Base-by-base conservation (phyloP, 352 stramenopile species). In the Phytophthora foliorum region DNA sequence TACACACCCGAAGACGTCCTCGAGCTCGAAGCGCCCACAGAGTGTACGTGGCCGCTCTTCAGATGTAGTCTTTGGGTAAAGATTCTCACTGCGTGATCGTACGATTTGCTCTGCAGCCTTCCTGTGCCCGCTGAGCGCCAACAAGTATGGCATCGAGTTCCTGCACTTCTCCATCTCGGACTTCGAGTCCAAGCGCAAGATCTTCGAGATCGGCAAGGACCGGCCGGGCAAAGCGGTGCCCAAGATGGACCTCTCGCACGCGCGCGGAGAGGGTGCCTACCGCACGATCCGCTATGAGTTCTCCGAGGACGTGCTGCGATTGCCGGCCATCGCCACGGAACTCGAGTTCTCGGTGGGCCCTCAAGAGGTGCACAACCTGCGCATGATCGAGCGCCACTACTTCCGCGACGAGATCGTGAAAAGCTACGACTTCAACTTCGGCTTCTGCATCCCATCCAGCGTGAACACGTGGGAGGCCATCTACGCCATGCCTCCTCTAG, bases 351-450 rank as follows among this genome's bases (percentile, higher is more conserved):
- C 84, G 14, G 95, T 98, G 16, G 97, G 97, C 0, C 74, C 90
- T 4, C 84, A 96, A 59, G 90, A 97, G 67, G 77, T 99, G 52
- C 79, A 87, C 56, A 90, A 89, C 46, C 94, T 99, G 68, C 83
- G 96, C 44, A 99, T 99, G 97, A 98, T 99, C 62, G 95, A 99
- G 74, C 86, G 97, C 48, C 96, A 99, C 78, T 99, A 99, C 79
- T 99, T 99, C 70, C 84, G 92, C 50, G 88, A 98, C 67, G 77
- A 97, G 70, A 96, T 98, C 63, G 80, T 98, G 73, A 98, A 98
- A 77, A 98, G 92, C 75, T 98, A 96, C 72, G 94, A 98, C 80
- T 99, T 99, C 55, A 95, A 80, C 52, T 99, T 99, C 66, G 97
- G 95, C 19, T 99, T 98, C 74, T 98, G 95, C 77, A 98, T 99